Evolutionary conservation across 805 yeast genomes (phyloP), one percentile per base, ranked within the genome.

Genomic region (Cyberlindnera veronae): DNA sequence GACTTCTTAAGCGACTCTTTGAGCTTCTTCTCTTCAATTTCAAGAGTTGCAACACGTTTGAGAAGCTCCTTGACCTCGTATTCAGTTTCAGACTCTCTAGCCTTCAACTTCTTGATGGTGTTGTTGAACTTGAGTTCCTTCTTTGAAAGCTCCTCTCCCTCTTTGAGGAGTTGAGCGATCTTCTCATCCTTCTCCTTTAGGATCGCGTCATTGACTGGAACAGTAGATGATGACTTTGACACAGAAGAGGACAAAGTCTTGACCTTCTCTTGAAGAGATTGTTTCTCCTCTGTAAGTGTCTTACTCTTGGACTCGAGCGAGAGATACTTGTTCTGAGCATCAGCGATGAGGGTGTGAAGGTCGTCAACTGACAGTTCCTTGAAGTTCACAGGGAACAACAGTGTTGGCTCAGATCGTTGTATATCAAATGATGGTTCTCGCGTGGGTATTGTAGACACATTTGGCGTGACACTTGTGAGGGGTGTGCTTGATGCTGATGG

Each of bases 131-230:
- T 77, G 20, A 87, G 69, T 52, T 91, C 97, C 45, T 77, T 79
- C 43, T 72, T 71, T 0, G 93, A 78, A 28, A 88, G 62, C 18
- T 73, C 76, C 46, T 83, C 81, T 4, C 95, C 95, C 60, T 89
- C 96, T 39, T 74, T 77, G 55, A 84, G 56, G 21, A 90, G 63
- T 41, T 81, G 79, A 14, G 75, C 72, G 19, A 90, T 78, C 22
- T 78, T 74, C 11, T 67, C 72, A 37, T 89, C 66, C 67, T 81
- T 51, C 61, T 76, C 56, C 31, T 50, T 53, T 16, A 54, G 9
- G 4, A 60, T 40, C 61, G 71, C 47, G 50, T 66, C 46, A 41
- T 57, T 44, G 2, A 38, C 38, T 12, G 23, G 2, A 4, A 10
- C 12, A 31, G 30, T 34, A 29, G 28, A n/a, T 12, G 36, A 14